Base-by-base conservation (phyloP, 2,329 filamentous ascomycete genomes). In the Penicillium sp. region DNA sequence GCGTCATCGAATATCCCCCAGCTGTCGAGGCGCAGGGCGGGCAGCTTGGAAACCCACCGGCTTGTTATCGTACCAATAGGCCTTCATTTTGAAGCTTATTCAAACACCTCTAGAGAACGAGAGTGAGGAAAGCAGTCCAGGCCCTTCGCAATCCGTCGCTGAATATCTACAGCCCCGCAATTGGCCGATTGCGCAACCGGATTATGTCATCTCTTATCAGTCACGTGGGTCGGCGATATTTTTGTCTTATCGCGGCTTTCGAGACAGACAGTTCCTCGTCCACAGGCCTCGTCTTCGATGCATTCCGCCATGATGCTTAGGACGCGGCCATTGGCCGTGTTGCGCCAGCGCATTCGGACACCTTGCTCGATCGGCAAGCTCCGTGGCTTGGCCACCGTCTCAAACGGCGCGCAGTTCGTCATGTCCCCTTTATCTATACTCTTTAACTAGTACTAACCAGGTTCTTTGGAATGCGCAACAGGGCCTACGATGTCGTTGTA, bases 401-500 rank as follows among this genome's bases (percentile, higher is more conserved):
- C 72, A 22, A 71, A 76, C 41, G 66, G 67, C 58, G 58, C 72
- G 25, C 72, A 72, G 78, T 80, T 72, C 37, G 71, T 60, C 17
- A 54, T 45, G 50, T 37, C 47, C 43, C 38, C 31, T 48, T 50
- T 54, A 25, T 39, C 25, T 15, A 5, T 39, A 22, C 22, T 37
- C 39, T 38, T 14, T 37, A 6, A 28, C 6, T 41, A n/a, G n/a
- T 51, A 17, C 61, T 67, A 38, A 65, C 35, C 34, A 17, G 37
- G 8, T 12, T 20, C 20, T 10, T 54, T 53, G 25, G 34, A 8
- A 11, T 17, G 7, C 14, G 6, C 12, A 42, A 54, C 50, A 91
- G 89, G 59, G 83, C 86, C 1, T 96, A 90, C 73, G 94, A 99
- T 84, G 95, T 99, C 52, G 84, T 99, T 38, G 93, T 99, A 2